Evolutionary conservation across 2,329 filamentous ascomycete genomes (phyloP), one percentile per base, ranked within the genome.

Genomic region (Verticillium zaregamsianum): DNA sequence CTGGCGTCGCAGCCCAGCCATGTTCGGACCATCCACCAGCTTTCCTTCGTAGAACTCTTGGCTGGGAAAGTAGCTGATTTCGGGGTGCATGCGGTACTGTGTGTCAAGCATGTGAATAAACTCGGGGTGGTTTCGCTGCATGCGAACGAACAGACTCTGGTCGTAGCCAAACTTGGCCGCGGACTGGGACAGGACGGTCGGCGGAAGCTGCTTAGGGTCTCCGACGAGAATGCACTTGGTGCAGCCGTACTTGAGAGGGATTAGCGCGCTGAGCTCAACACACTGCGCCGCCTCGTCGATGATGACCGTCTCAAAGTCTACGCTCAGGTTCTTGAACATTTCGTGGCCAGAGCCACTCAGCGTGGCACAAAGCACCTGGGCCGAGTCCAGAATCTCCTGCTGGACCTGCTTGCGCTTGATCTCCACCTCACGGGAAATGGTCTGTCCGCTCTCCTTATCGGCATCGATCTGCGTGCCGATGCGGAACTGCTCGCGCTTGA

Each of bases 51-150:
- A 99, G 77, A 99, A 99, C 59, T 93, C 90, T 68, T 84, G 80
- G 74, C 93, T 97, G 1, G 96, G 95, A 74, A 97, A 99, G 59
- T 81, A 76, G 74, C 93, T 97, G 73, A 99, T 99, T 67, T 95
- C 92, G 0, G 96, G 95, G 77, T 99, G 95, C 96, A 99, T 99
- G 76, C 95, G 95, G 74, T 99, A 99, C 72, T 99, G 95, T 61
- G 90, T 95, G 72, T 98, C 94, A n/a, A 99, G 86, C 31, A 99
- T 82, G 78, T 99, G 94, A 17, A 99, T 88, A 66, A 96, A 90
- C 35, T 90, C 81, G 1, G 92, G 91, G 69, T 94, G 89, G 66
- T 97, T 97, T 69, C 89, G 88, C 73, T 98, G 95, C 94, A 99
- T 99, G 37, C 95, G 90, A 60, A 98, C 95, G 79, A 99, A 99